Base-by-base conservation (phyloP, 2,329 filamentous ascomycete species). In the Colletotrichum truncatum region DNA sequence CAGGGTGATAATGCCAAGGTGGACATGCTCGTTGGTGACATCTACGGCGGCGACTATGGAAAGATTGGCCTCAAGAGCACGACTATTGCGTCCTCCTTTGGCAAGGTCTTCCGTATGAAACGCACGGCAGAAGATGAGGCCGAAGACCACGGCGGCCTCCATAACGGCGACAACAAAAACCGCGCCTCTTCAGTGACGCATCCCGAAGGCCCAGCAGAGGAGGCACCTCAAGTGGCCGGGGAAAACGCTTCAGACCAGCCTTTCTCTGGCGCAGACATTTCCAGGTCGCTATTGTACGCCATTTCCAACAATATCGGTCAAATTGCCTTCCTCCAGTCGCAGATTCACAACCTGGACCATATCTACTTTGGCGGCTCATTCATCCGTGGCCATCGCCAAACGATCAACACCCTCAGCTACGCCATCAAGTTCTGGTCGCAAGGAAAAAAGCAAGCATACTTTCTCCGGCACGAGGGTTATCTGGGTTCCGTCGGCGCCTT, bases 301-400 rank as follows among this genome's bases (percentile, higher is more conserved):
- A 93, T 98, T 71, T 95, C 92, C 76, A 98, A 98, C 82, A 98
- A 98, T 79, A 98, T 98, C 69, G 96, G 96, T 14, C 96, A 99
- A 81, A 97, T 99, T 72, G 94, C 96, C 43, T 98, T 96, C 77
- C 84, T 99, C n/a, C 96, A 98, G 76, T 96, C 93, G 6, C 94
- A 98, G 76, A 96, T 97, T 74, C 95, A 99, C 80, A 88, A 91
- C 46, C 84, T 98, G 25, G 91, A 93, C 68, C 90, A 95, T 74
- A 98, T 99, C 67, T 99, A 99, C 82, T 99, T 99, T 78, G 96
- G 96, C 21, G 96, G 96, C 23, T 96, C 92, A 6, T 99, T 98
- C 76, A 98, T 99, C 75, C 90, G 96, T 41, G 96, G 96, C 39
- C 96, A 99, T 77, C 89, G 92, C 14, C 96, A 98, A 80, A 99